Evolutionary conservation across 2,329 filamentous ascomycete species (phyloP), one percentile per base, ranked within the genome.

Genomic region (Sporothrix brasiliensis): DNA sequence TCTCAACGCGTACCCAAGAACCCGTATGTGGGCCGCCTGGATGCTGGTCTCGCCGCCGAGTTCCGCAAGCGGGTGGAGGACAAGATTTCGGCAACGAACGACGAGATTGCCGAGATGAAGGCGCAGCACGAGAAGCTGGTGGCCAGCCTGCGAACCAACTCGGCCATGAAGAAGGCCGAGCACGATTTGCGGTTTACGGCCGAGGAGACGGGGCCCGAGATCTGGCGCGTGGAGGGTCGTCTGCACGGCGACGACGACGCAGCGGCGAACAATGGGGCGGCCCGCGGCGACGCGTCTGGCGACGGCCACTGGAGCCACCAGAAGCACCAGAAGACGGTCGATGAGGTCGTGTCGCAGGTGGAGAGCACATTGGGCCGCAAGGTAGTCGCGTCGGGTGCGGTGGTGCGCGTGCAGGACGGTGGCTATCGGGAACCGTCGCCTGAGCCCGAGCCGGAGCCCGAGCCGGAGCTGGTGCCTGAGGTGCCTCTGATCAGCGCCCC

Each of bases 21-120:
- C 73, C 86, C 89, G 56, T 88, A 91, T 70, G 84, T 88, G 16
- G 87, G 88, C 27, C 89, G 87, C 72, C 81, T 97, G 67, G 91
- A 93, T 72, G 81, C 88, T 2, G 91, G 88, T n/a, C 88, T 94
- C 76, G 88, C 94, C 0, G 90, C 92, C 58, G 91, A 95, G 75
- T 97, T 98, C 79, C 89, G 91, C 70, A 90, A 91, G 77, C 88
- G 93, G 49, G 91, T 94, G 1, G 82, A 87, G 27, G 87, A 91
- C 63, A 91, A 91, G 76, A 85, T 95, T 13, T 85, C 87, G 10
- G 87, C 91, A 39, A 91, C 92, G 67, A 88, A 92, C 72, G 88
- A 88, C 0, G 94, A 98, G 76, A 93, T 98, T 69, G 91, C 94
- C 75, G 89, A 88, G 75, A 89, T 98, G 87, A 92, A 93, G 79